These are phyloP conservation scores for Butyriboletus loyo DNA, from an alignment of 768 basidiomycete species.

Conservation along the genomic window DNA sequence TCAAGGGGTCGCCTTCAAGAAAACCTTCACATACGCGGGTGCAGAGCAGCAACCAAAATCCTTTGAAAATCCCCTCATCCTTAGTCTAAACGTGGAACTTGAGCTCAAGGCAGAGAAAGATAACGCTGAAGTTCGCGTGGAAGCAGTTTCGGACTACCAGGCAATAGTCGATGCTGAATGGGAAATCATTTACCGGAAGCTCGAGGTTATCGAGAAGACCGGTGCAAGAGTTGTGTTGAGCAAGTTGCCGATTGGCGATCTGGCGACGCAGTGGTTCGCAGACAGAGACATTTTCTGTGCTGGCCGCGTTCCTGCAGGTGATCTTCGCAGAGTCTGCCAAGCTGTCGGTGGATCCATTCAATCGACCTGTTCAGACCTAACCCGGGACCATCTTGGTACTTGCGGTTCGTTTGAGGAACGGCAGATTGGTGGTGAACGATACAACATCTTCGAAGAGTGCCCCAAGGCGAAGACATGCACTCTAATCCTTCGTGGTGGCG, in stretches of 20 bases:
- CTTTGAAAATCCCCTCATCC: conserved; percentile 83
- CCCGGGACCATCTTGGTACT: conserved; percentile 86
- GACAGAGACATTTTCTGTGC: conserved; percentile 99
- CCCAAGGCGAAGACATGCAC: conserved; percentile 96
- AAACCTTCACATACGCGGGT: conserved; percentile 98
- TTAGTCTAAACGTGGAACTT: conserved; percentile 95
- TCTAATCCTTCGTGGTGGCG: conserved; percentile 89
- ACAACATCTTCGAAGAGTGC: conserved; percentile 92
- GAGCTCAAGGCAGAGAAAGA: conserved; percentile 99
- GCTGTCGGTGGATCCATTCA: conserved; percentile 95
- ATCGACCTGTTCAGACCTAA: conserved; percentile 92
- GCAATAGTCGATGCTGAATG: conserved; percentile 99
- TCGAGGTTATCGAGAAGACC: conserved; percentile 92
- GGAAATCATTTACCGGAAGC: conserved; percentile 98
- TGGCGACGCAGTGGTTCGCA: conserved; percentile 99
- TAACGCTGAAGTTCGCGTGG: conserved; percentile 97
- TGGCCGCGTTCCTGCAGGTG: conserved; percentile 86
- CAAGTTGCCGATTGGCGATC: conserved; percentile 96
- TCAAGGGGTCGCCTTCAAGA: conserved; percentile 95
- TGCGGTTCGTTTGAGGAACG: conserved; percentile 91
- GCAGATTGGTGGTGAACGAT: conserved; percentile 96
- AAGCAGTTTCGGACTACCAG: conserved; percentile 96
- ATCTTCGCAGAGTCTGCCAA: conserved; percentile 91
- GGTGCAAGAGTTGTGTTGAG: conserved; percentile 97
- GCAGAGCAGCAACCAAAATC: conserved; percentile 98